Base-by-base conservation (phyloP, 139 green algal species). In the Trebouxia sp. region DNA sequence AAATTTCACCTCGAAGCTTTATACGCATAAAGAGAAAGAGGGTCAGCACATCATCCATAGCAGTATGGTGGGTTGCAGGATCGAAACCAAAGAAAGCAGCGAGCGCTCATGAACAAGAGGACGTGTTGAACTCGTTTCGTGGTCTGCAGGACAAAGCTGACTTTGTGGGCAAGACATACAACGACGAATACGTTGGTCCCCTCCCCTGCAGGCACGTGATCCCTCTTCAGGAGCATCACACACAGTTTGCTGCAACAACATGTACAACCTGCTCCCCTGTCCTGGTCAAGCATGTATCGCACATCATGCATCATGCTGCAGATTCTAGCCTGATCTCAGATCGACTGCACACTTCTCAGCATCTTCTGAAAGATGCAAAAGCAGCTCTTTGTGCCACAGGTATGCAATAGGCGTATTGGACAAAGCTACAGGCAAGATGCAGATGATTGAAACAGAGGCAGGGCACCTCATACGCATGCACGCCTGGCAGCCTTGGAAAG, bases 391-490 rank as follows among this genome's bases (percentile, higher is more conserved):
- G 26, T 12, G 11, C 0, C 28, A n/a, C 76, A 89, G 85, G 43
- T 89, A 88, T 62, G 81, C 84, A 6, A 38, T 90, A 14, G 86
- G 80, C 17, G 15, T 84, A 22, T 81, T 82, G 32, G 76, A 83
- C 58, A 55, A 45, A 30, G 28, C 28, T 45, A 79, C 10, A n/a
- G 83, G 83, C n/a, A 41, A n/a, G 45, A 55, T 88, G 66, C 39
- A 77, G 42, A 11, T 83, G 4, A 56, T 62, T 35, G 77, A 67
- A 10, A 75, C 70, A 15, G 47, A 83, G 35, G 84, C 67, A 11
- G 83, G 76, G 20, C 62, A 28, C 14, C 30, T 89, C 7, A 42
- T 90, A 26, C 70, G 86, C 11, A 80, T 90, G 84, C 78, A 90
- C n/a, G 67, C 84, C 86, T 10, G 47, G 78, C 11, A 67, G 75